Conservation (phyloP, 225 moss, liverwort and hornwort genomes). For the Physcomitrium patens region DNA sequence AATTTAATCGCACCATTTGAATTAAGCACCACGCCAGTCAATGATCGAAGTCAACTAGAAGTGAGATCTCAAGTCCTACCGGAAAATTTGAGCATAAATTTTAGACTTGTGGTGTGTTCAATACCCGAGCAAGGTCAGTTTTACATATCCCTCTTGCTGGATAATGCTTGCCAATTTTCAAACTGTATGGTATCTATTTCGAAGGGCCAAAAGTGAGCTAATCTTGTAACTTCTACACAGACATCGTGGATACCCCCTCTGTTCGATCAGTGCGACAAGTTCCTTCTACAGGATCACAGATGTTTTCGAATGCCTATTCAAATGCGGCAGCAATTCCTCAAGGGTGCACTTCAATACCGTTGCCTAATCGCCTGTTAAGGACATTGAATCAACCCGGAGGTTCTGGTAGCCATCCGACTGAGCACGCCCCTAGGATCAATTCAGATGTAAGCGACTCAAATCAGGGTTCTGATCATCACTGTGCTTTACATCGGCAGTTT, state of each 20-base stretch:
- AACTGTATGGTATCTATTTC: neutral
- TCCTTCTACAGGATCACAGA: constrained; percentile 38
- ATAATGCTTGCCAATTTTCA: neutral
- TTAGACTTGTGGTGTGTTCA: constrained; percentile 15
- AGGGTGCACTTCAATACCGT: constrained; percentile 48
- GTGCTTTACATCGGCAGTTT: neutral
- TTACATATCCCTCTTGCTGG: neutral
- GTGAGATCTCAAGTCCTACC: constrained; percentile 2
- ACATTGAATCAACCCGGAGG: constrained; percentile 31
- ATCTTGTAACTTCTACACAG: constrained; percentile 28
- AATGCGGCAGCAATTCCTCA: constrained; percentile 51
- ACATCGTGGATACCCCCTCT: constrained; percentile 31
- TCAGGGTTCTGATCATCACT: no score
- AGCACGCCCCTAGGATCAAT: constrained; percentile 27
- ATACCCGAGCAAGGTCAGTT: constrained; percentile 48
- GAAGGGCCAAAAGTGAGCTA: constrained; percentile 3
- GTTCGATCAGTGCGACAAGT: constrained; percentile 48
- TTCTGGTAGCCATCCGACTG: constrained; percentile 20
- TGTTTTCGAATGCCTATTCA: constrained; percentile 55
- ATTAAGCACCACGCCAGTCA: constrained; percentile 27
- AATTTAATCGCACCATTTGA: constrained; percentile 36
- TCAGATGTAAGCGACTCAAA: constrained; percentile 42
- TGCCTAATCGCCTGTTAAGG: constrained; percentile 40
- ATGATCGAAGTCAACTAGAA: constrained; percentile 21
- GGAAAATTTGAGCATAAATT: constrained; percentile 18